Conservation (phyloP, 495 filamentous ascomycete species). For the Astrothelium macrocarpum region DNA sequence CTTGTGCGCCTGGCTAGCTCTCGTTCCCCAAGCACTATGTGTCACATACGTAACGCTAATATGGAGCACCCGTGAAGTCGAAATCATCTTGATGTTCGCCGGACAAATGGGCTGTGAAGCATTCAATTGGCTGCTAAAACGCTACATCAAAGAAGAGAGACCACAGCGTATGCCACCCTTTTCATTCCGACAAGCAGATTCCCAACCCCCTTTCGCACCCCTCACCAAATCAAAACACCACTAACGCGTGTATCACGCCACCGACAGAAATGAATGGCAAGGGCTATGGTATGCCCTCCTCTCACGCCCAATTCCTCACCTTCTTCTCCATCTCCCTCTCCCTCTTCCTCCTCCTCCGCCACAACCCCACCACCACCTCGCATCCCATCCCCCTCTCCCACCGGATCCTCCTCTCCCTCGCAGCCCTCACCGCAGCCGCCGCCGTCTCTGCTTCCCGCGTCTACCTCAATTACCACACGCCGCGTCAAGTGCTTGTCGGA, state of each 20-base stretch:
- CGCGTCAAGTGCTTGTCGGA: conserved; percentile 75
- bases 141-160: conserved; percentile 82
- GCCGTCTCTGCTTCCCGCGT: conserved; percentile 70
- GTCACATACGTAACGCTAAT: conserved; percentile 81
- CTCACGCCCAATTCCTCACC: conserved; percentile 86
- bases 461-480: conserved; percentile 91
- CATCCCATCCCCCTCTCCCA: conserved; percentile 46
- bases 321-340: conserved; percentile 79
- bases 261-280: conserved; percentile 71
- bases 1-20: conserved; percentile 83
- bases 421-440: conserved; percentile 50
- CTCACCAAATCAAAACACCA: background rate
- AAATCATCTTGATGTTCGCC: conserved; percentile 80
- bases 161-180: conserved; percentile 50
- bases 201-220: background rate
- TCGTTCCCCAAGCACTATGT: conserved; percentile 83
- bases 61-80: conserved; percentile 82
- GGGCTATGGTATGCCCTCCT: conserved; percentile 98
- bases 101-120: conserved; percentile 91
- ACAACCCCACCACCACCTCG: conserved; percentile 46
- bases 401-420: conserved; percentile 46
- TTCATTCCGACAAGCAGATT: background rate
- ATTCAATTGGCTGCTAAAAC: conserved; percentile 84
- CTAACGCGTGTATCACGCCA: conserved; percentile 3
- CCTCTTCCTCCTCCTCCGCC: conserved; percentile 72